Percentiles rank a stretch among this genome's conserved stretches.
phyloP scores from a whole-genome alignment of 805 yeast genomes.

The Ogataea paradorogensis region DNA sequence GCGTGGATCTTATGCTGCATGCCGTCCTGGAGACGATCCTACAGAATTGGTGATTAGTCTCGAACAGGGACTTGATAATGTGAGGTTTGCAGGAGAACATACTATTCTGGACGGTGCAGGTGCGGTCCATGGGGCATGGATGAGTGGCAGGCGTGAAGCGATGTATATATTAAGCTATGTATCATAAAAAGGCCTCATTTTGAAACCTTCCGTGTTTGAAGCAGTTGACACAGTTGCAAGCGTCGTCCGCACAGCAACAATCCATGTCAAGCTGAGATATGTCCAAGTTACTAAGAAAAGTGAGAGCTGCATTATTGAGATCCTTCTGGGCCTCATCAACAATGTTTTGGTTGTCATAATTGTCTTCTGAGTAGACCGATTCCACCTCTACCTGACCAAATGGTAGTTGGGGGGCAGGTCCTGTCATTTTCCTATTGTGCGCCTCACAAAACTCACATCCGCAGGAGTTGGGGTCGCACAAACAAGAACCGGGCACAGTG shows the following conservation, averaged over 20 bases:
- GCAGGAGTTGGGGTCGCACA: constrained; percentile 33
- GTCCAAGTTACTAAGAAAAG: constrained; percentile 23
- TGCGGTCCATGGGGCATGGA: constrained; percentile 89
- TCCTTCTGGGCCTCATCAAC: constrained; percentile 27
- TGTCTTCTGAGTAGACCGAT: constrained; percentile 23
- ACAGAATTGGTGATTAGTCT: constrained; percentile 59
- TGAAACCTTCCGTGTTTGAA: constrained; percentile 32
- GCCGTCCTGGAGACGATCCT: constrained; percentile 68
- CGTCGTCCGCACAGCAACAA: constrained; percentile 33
- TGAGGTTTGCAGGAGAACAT: constrained; percentile 91
- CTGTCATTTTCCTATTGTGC: constrained; percentile 18
- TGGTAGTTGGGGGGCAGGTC: constrained; percentile 10
- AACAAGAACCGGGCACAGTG: constrained; percentile 35
- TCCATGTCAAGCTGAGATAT: constrained; percentile 25
- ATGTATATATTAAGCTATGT: constrained; percentile 20
- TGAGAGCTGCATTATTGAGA: constrained; percentile 19
- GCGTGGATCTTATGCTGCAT: constrained; percentile 79
- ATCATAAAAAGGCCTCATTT: constrained; percentile 12
- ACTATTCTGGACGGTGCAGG: constrained; percentile 85
- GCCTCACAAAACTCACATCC: constrained; percentile 32
- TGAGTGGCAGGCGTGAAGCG: constrained; percentile 49
- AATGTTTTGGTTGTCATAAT: constrained; percentile 35
- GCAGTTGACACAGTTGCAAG: constrained; percentile 32
- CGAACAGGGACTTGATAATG: constrained; percentile 51
- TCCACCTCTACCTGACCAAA: constrained; percentile 21